Evolutionary conservation across 768 basidiomycete species (phyloP).

Genomic region (Calocybe indica): DNA sequence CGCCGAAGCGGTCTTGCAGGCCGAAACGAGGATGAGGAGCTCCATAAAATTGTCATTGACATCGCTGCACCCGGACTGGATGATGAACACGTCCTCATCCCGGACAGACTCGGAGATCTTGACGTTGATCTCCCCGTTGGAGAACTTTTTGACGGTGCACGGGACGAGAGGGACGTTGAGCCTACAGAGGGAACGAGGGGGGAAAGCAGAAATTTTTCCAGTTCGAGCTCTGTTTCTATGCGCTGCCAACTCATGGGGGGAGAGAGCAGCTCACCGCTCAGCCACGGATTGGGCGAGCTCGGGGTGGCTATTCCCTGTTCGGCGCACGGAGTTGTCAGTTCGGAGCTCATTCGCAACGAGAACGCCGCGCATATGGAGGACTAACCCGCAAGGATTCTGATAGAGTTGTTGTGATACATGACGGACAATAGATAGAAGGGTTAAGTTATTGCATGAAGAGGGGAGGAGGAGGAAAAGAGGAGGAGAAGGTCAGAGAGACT

Average conservation of each 20-base stretch:
- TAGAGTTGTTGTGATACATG: constrained; percentile 81
- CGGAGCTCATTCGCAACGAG: not conserved
- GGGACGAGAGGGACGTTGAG: constrained; percentile 85
- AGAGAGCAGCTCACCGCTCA: constrained; percentile 81
- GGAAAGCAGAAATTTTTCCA: constrained; percentile 27
- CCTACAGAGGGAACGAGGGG: constrained; percentile 43
- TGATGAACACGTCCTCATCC: constrained; percentile 98
- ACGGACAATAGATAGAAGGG: constrained; percentile 13
- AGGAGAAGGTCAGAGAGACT: constrained; percentile 23
- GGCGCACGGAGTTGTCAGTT: constrained; percentile 10
- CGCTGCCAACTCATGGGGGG: constrained; percentile 31
- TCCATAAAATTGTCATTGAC: constrained; percentile 99
- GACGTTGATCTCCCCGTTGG: constrained; percentile 93
- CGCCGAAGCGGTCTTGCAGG: constrained; percentile 95
- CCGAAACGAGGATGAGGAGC: constrained; percentile 96
- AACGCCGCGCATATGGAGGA: constrained; percentile 13
- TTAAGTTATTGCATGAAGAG: constrained; percentile 34
- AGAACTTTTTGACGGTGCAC: constrained; percentile 84
- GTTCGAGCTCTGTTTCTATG: constrained; percentile 37
- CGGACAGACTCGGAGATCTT: constrained; percentile 94
- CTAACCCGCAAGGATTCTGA: constrained; percentile 67
- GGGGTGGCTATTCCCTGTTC: constrained; percentile 93
- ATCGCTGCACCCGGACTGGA: constrained; percentile 85
- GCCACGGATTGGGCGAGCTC: constrained; percentile 94
- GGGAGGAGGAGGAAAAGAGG: constrained; percentile 17